Percentiles rank a stretch among this genome's conserved stretches.
These are phyloP conservation scores for Coemansia sp. DNA, from an alignment of 192 early-diverging fungal species.

Conservation along the genomic window DNA sequence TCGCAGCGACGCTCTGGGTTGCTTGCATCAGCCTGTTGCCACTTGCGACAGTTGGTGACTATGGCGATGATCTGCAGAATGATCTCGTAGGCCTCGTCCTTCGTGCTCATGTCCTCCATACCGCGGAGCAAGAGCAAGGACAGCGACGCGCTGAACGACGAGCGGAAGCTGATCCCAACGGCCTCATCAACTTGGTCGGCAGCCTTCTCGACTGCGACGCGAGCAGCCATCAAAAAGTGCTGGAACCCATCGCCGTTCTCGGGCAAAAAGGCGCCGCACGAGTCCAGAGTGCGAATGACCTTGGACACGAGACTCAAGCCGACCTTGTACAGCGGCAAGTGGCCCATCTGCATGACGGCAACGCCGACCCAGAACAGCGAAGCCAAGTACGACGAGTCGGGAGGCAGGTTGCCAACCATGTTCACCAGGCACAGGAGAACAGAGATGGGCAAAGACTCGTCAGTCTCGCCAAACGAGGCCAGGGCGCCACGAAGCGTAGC, in stretches of 20 bases:
- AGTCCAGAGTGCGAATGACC: conserved; percentile 74
- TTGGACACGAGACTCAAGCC: conserved; percentile 69
- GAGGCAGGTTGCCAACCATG: conserved; percentile 79
- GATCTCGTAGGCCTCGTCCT: conserved; percentile 67
- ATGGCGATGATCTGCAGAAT: conserved; percentile 75
- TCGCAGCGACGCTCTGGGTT: conserved; percentile 66
- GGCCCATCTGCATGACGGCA: conserved; percentile 81
- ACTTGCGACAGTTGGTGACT: conserved; percentile 58
- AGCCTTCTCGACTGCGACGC: conserved; percentile 69
- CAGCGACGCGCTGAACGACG: conserved; percentile 85
- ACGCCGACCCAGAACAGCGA: conserved; percentile 91
- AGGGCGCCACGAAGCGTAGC: conserved; percentile 86
- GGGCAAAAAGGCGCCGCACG: conserved; percentile 62
- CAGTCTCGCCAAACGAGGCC: conserved; percentile 78
- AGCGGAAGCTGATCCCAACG: conserved; percentile 79
- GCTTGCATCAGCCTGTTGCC: conserved; percentile 58
- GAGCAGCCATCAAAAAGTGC: conserved; percentile 68
- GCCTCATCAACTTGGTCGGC: conserved; percentile 69
- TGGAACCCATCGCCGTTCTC: conserved; percentile 67
- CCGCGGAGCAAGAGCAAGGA: conserved; percentile 80
- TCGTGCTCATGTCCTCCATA: conserved; percentile 71
- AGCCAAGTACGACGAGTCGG: conserved; percentile 77
- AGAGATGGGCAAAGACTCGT: conserved; percentile 75
- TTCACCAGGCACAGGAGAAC: conserved; percentile 90
- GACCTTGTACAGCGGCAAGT: conserved; percentile 73